Conservation (phyloP, 164 flowering plant species). For the Tetracentron sinense region DNA sequence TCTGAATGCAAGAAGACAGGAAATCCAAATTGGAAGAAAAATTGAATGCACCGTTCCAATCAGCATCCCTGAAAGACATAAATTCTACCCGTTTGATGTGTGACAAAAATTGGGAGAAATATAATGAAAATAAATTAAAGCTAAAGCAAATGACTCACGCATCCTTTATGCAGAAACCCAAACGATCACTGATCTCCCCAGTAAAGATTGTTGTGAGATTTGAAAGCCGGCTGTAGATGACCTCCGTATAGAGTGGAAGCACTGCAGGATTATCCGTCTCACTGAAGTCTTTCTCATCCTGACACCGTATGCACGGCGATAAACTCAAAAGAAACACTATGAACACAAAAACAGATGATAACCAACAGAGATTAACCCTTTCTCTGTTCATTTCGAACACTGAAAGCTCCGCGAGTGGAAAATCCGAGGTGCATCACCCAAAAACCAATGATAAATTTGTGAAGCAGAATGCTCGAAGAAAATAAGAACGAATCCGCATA, state of each 20-base stretch:
- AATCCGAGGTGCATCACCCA: not conserved
- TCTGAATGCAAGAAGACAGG: conserved; percentile 42
- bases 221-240: conserved; percentile 31
- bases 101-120: not conserved
- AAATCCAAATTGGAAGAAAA: conserved; percentile 50
- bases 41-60: conserved; percentile 83
- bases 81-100: not conserved
- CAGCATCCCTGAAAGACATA: conserved; percentile 50
- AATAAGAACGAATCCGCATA: not conserved
- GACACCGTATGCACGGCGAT: conserved; percentile 1
- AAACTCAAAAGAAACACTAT: not conserved
- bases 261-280: conserved; percentile 28
- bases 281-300: conserved; percentile 5
- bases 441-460: not conserved
- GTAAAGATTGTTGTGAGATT: conserved; percentile 43
- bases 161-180: conserved; percentile 65
- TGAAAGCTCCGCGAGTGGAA: not conserved
- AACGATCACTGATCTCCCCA: conserved; percentile 28
- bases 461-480: not conserved
- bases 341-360: not conserved
- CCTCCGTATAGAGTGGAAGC: conserved; percentile 32
- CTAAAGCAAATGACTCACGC: conserved; percentile 31
- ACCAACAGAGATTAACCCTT: not conserved
- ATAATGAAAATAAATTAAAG: not conserved
- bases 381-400: conserved; percentile 8